A percentile compares a stretch with the other conserved stretches of the same genome.
These are phyloP conservation scores for Cryptococcus sp. DNA, from an alignment of 1,284 basidiomycete species.

Conservation along the genomic window DNA sequence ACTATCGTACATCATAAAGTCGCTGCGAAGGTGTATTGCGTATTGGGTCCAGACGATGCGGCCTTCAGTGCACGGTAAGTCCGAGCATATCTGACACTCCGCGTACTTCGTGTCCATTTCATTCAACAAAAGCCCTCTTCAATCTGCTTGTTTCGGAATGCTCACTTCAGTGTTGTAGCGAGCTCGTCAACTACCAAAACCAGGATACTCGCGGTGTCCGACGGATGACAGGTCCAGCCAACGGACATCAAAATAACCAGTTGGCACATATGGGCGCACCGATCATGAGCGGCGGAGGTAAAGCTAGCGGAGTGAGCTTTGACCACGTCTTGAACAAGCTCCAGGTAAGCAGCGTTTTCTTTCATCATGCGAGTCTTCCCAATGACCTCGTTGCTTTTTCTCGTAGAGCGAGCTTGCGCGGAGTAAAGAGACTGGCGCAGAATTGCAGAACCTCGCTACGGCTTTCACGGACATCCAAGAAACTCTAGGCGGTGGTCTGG, in stretches of 20 bases:
- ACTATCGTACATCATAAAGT: constrained; percentile 99
- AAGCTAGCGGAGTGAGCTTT: constrained; percentile 54
- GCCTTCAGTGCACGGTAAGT: constrained; percentile 48
- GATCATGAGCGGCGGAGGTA: constrained; percentile 50
- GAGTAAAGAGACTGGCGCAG: constrained; percentile 89
- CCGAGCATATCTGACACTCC: neutral
- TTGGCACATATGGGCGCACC: constrained; percentile 33
- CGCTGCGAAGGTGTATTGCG: constrained; percentile 86
- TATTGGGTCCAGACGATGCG: constrained; percentile 83
- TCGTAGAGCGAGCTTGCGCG: constrained; percentile 88
- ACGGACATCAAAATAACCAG: constrained; percentile 17
- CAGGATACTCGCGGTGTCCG: constrained; percentile 35
- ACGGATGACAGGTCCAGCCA: constrained; percentile 9
- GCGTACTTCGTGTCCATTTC: neutral
- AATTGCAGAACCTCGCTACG: constrained; percentile 76
- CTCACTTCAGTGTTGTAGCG: too few relatives aligned
- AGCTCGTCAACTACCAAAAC: constrained; percentile 45
- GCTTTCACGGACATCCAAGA: constrained; percentile 90
- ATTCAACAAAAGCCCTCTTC: too few relatives aligned
- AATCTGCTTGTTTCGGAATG: too few relatives aligned
- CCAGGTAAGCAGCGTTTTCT: constrained; percentile 43
- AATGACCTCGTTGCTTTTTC: neutral
- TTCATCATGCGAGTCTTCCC: too few relatives aligned
- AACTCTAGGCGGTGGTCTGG: constrained; percentile 79
- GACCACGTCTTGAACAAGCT: constrained; percentile 57